A percentile compares a stretch with the other conserved stretches of the same genome.
phyloP scores from a whole-genome alignment of 2,329 filamentous ascomycete species.

The Neofusicoccum sp. region DNA sequence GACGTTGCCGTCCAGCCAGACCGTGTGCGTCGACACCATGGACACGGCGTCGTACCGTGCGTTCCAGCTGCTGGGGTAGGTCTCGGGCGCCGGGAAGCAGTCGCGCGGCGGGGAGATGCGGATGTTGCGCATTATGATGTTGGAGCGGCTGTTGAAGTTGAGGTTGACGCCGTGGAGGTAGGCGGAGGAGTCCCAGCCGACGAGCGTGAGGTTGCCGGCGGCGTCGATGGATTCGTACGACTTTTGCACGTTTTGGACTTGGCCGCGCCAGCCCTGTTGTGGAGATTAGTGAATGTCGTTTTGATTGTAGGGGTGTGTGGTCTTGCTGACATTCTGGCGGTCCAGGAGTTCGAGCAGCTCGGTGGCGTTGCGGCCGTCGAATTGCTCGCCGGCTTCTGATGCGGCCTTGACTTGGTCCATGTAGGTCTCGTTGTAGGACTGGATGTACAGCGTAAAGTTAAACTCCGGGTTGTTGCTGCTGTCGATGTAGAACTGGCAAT shows the following conservation, averaged over 20 bases:
- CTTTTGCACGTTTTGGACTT: constrained; percentile 8
- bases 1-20: constrained; percentile 15
- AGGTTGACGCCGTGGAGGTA: constrained; percentile 14
- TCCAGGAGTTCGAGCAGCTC: neutral
- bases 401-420: neutral
- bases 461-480: constrained; percentile 3
- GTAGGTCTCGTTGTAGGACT: constrained; percentile 3
- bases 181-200: neutral
- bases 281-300: neutral
- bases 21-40: constrained; percentile 2
- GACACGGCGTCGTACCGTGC: constrained; percentile 11
- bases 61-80: constrained; percentile 1
- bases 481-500: constrained; percentile 11
- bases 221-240: constrained; percentile 7
- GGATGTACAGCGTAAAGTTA: constrained; percentile 3
- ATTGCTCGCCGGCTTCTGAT: neutral
- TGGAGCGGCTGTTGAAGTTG: constrained; percentile 8
- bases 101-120: constrained; percentile 9
- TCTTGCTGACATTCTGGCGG: neutral
- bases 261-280: constrained; percentile 4
- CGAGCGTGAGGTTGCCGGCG: constrained; percentile 4
- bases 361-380: constrained; percentile 3
- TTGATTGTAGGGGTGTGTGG: neutral
- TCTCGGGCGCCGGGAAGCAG: constrained; percentile 13
- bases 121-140: constrained; percentile 15